Base-by-base conservation (phyloP, 1,284 basidiomycete genomes). In the Moniliella sp. region DNA sequence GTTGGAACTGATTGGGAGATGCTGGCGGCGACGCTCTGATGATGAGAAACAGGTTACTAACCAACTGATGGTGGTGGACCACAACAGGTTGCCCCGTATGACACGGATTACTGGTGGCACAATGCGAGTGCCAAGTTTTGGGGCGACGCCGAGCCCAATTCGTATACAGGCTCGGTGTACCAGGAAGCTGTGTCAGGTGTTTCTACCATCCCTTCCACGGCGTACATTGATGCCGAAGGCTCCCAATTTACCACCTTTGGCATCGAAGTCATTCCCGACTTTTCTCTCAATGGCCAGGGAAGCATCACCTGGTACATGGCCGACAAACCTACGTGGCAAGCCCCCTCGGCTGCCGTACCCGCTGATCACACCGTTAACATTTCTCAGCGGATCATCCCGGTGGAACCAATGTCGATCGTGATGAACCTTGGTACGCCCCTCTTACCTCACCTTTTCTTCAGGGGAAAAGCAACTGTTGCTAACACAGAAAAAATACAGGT, bases 131-230 rank as follows among this genome's bases (percentile, higher is more conserved):
- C 37, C 37, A 4, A 40, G 15, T 43, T 43, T n/a, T 35, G 42
- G n/a, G 42, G 59, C 35, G 50, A 47, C 36, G 36, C 47, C 26
- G 13, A 9, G 11, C 39, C 48, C 42, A 61, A 61, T 36, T 27
- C 35, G 2, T 61, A 55, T 40, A 48, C 42, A 5, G 60, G 60
- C 30, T 42, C 47, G 11, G 21, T 35, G 4, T 45, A 50, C 17
- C 60, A 62, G 36, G 56, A 62, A 37, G 49, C 58, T n/a, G 40
- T 58, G 12, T 60, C 57, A 1, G 48, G 37, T 2, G 37, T 57
- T 1, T 45, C 52, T 0, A 26, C 30, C 2, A 46, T 60, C 3
- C 55, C 53, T 3, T 44, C 49, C 15, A 30, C 36, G 5, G 46
- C 49, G 4, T 61, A 48, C 36, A 35, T 45, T 10, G 34, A 40